These are phyloP conservation scores for Malus hybrid DNA, from an alignment of 331 rosid species.

Conservation along the genomic window DNA sequence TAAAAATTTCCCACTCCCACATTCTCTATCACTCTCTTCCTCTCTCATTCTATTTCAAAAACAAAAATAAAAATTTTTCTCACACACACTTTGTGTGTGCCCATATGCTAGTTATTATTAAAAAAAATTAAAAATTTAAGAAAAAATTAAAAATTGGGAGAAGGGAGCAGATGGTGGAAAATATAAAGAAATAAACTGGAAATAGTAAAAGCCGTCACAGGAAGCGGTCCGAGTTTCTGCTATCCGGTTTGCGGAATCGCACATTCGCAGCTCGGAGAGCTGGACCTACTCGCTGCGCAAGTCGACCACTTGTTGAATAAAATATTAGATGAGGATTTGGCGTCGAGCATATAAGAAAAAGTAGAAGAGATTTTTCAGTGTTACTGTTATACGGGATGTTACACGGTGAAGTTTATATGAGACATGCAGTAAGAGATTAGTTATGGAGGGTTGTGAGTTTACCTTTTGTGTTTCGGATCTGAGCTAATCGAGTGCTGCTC, in stretches of 20 bases:
- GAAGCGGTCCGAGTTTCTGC: conserved; percentile 31
- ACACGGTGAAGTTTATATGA: too few species aligned
- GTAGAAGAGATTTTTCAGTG: background rate
- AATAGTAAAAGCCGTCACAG: conserved; percentile 31
- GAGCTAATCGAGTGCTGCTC: too few species aligned
- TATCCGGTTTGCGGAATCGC: background rate
- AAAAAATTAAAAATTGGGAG: background rate
- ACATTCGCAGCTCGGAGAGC: background rate
- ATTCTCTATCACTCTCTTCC: too few species aligned
- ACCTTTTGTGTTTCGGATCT: too few species aligned
- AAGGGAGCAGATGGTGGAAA: conserved; percentile 4
- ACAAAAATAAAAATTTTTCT: too few species aligned
- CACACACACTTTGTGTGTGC: too few species aligned
- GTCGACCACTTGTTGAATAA: conserved; percentile 8
- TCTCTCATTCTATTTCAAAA: too few species aligned
- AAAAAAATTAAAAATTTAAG: background rate
- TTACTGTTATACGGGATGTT: too few species aligned
- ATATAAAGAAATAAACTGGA: conserved; percentile 1
- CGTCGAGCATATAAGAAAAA: background rate
- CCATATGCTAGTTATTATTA: background rate
- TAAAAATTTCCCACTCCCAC: too few species aligned
- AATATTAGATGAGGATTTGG: background rate
- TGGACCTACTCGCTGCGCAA: background rate
- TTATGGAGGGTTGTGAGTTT: too few species aligned
- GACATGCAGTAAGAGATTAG: too few species aligned